Evolutionary conservation across 1,284 basidiomycete genomes (phyloP).

Genomic region (Peniophora sp.): DNA sequence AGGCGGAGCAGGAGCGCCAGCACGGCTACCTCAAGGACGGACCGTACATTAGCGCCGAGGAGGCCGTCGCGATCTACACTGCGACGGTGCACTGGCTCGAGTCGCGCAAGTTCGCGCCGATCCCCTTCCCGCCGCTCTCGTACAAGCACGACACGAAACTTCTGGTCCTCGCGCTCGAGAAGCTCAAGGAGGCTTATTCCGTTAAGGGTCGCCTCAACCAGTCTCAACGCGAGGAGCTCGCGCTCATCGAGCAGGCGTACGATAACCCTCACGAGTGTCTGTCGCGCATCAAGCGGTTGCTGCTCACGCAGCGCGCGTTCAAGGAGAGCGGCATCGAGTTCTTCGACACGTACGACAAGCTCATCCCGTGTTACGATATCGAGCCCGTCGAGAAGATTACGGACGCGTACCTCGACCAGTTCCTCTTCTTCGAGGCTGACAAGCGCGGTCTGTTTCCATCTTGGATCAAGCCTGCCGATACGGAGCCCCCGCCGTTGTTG

Average conservation of each 20-base stretch:
- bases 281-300: slow-evolving; percentile 92
- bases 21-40: slow-evolving; percentile 97
- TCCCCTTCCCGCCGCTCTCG: slow-evolving; percentile 95
- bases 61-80: slow-evolving; percentile 95
- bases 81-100: slow-evolving; percentile 98
- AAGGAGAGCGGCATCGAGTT: slow-evolving; percentile 96
- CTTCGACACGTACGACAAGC: slow-evolving; percentile 93
- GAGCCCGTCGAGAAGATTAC: slow-evolving; percentile 99
- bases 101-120: slow-evolving; percentile 92
- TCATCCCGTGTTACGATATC: slow-evolving; percentile 97
- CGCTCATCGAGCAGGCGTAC: slow-evolving; percentile 95
- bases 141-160: slow-evolving; percentile 99
- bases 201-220: slow-evolving; percentile 96
- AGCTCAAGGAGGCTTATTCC: slow-evolving; percentile 96
- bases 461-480: slow-evolving; percentile 97
- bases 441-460: slow-evolving; percentile 94
- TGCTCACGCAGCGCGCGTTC: slow-evolving; percentile 94
- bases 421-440: slow-evolving; percentile 89
- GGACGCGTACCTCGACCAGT: slow-evolving; percentile 92
- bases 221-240: slow-evolving; percentile 92
- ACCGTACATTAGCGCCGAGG: slow-evolving; percentile 94
- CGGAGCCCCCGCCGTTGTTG: slow-evolving; percentile 90
- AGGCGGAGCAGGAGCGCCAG: slow-evolving; percentile 96
- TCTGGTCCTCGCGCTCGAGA: slow-evolving; percentile 90
- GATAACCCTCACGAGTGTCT: slow-evolving; percentile 91